Base-by-base conservation (phyloP, 1,139 yeast genomes). In the Schizosaccharomyces versatilis region DNA sequence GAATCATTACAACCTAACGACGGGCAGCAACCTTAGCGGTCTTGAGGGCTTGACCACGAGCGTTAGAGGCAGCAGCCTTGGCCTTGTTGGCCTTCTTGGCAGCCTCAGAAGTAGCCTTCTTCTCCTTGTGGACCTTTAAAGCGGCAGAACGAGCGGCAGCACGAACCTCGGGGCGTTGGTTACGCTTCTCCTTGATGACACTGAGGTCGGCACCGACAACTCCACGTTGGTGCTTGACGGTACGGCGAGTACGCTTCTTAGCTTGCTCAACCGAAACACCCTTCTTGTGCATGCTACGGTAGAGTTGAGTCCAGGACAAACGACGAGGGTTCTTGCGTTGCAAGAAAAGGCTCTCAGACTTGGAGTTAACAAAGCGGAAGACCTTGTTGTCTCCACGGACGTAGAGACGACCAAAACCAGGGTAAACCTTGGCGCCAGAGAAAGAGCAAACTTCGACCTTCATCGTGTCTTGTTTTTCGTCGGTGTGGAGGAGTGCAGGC, bases 241-340 rank as follows among this genome's bases (percentile, higher is more conserved):
- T 74, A 80, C 85, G 88, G 81, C 96, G 90, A 68, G 93, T 66
- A 77, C 95, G 85, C 84, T 84, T 93, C 84, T 86, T 93, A 73
- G 93, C 69, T 65, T 84, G 58, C 78, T 90, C 98, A 80, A 90
- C 98, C 70, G 96, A 81, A 71, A 88, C 80, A 79, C 99, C 99
- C 79, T 90, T 90, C 84, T 85, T 88, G 94, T 90, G 97, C 78
- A 88, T 95, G 78, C 95, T 84, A 82, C 99, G 90, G 90, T 79
- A 90, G 69, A 90, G 81, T 70, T 88, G 96, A 66, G 99, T 90
- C 99, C 99, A 90, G 65, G 97, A 82, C 72, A 90, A 81, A 81
- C 95, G 84, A 81, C 98, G 86, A 77, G 98, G 99, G 88, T 93
- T 90, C 94, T 90, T 90, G 82, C 97, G 86, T 80, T 93, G 99